phyloP scores from a whole-genome alignment of 208 protist genomes.

The Leishmania martiniquensis region DNA sequence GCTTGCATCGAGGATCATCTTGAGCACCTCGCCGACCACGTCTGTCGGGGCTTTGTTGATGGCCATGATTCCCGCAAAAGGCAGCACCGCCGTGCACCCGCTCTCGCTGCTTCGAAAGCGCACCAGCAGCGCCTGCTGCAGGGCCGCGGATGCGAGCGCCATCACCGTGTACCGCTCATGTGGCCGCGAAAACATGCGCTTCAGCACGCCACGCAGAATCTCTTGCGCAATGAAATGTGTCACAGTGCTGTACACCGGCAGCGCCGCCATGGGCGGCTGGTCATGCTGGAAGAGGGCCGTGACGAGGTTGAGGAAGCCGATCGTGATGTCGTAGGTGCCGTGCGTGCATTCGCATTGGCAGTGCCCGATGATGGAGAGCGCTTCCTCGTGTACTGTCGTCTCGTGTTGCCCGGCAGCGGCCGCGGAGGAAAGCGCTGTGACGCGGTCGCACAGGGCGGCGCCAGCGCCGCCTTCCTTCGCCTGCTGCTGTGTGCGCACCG shows the following conservation, averaged over 20 bases:
- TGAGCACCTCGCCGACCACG: slow-evolving; percentile 71
- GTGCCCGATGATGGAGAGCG: slow-evolving; percentile 72
- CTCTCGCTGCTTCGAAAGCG: slow-evolving; percentile 37
- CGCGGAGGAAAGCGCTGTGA: neutral
- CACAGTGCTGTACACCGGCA: slow-evolving; percentile 61
- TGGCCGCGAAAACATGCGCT: slow-evolving; percentile 52
- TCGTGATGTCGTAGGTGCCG: slow-evolving; percentile 75
- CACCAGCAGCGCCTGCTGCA: slow-evolving; percentile 65
- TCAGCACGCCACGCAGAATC: slow-evolving; percentile 67
- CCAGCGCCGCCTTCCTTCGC: neutral
- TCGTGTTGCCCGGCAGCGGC: slow-evolving; percentile 8
- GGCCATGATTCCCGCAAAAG: slow-evolving; percentile 74
- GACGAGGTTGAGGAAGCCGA: slow-evolving; percentile 81
- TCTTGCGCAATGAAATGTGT: slow-evolving; percentile 81
- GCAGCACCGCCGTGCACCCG: slow-evolving; percentile 34
- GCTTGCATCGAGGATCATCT: slow-evolving; percentile 50
- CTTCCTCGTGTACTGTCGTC: slow-evolving; percentile 32
- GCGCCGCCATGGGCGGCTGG: slow-evolving; percentile 37
- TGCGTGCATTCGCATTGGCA: slow-evolving; percentile 75
- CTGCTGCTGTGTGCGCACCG: slow-evolving; percentile 15
- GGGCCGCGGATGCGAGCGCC: slow-evolving; percentile 67
- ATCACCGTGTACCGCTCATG: slow-evolving; percentile 73
- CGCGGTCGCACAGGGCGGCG: neutral
- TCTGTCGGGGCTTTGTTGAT: slow-evolving; percentile 74
- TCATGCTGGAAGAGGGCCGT: slow-evolving; percentile 71